phyloP scores from a whole-genome alignment of 2,329 filamentous ascomycete genomes.

The Chrysosporium keratinophilum region DNA sequence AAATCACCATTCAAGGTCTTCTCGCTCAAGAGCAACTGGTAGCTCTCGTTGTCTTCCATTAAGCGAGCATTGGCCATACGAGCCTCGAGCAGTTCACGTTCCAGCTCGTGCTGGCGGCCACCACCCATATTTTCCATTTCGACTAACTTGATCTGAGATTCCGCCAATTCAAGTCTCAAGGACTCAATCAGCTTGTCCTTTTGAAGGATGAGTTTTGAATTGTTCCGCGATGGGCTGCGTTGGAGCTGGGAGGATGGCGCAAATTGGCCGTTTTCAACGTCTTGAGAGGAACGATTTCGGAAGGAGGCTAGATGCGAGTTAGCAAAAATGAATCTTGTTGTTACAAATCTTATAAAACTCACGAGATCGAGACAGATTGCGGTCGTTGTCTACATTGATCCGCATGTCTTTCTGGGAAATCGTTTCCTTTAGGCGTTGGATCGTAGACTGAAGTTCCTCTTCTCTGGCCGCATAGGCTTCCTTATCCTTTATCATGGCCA shows the following conservation, averaged over 20 bases:
- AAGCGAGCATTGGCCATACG: conserved; percentile 91
- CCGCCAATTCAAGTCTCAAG: conserved; percentile 80
- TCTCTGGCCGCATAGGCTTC: conserved; percentile 75
- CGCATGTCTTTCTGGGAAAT: conserved; percentile 62
- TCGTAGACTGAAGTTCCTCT: conserved; percentile 81
- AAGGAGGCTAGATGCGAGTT: conserved; percentile 29
- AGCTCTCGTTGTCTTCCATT: conserved; percentile 98
- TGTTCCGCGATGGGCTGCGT: conserved; percentile 79
- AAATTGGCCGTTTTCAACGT: conserved; percentile 66
- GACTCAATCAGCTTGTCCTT: conserved; percentile 96
- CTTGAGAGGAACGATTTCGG: conserved; percentile 47
- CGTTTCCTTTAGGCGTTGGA: conserved; percentile 84
- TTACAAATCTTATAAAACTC: conserved; percentile 24
- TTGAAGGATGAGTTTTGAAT: conserved; percentile 79
- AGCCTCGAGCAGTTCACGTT: conserved; percentile 78
- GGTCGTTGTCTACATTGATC: conserved; percentile 42
- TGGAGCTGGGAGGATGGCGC: conserved; percentile 75
- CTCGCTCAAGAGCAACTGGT: conserved; percentile 86
- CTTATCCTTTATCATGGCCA: conserved; percentile 79
- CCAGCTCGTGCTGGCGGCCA: conserved; percentile 77
- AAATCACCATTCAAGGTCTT: conserved; percentile 94
- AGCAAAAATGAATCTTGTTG: neutral
- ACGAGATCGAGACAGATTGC: conserved; percentile 44
- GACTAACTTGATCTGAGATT: conserved; percentile 88
- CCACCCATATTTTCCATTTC: conserved; percentile 90